Conservation (phyloP, 306 rosid species). For the Astragalus glycyphyllos region DNA sequence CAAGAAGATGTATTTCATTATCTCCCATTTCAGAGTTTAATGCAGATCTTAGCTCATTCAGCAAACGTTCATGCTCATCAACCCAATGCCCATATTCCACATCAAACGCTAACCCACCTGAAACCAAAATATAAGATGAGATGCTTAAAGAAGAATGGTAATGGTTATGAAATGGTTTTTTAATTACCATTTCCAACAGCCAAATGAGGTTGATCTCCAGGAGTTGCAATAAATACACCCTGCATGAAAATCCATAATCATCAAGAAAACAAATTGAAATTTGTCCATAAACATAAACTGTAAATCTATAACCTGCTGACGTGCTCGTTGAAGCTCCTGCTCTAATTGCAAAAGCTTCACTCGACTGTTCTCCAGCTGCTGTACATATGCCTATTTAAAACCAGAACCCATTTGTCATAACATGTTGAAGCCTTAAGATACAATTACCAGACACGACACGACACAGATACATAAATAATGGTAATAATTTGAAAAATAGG, state of each 20-base stretch:
- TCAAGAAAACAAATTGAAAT: neutral
- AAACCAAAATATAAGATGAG: no score
- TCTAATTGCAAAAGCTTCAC: constrained; percentile 72
- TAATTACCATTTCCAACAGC: constrained; percentile 63
- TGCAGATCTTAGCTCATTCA: constrained; percentile 67
- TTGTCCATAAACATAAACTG: neutral
- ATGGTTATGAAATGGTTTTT: neutral
- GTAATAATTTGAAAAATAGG: no score
- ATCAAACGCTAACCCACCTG: constrained; percentile 77
- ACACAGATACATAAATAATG: no score
- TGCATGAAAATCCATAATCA: constrained; percentile 45
- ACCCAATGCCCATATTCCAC: constrained; percentile 80
- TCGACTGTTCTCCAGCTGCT: constrained; percentile 76
- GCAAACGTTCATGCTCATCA: constrained; percentile 75
- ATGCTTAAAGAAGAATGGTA: no score
- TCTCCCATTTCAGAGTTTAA: constrained; percentile 75
- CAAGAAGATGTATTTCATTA: constrained; percentile 64
- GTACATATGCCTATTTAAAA: constrained; percentile 89
- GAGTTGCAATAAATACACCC: constrained; percentile 55
- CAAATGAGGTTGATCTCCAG: constrained; percentile 60
- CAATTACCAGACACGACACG: no score
- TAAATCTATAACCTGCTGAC: constrained; percentile 70
- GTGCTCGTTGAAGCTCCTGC: constrained; percentile 81
- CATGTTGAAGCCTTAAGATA: no score
- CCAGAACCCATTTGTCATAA: constrained; percentile 58